Evolutionary conservation across 208 protist genomes (phyloP).

Genomic region (Angomonas ambiguus): DNA sequence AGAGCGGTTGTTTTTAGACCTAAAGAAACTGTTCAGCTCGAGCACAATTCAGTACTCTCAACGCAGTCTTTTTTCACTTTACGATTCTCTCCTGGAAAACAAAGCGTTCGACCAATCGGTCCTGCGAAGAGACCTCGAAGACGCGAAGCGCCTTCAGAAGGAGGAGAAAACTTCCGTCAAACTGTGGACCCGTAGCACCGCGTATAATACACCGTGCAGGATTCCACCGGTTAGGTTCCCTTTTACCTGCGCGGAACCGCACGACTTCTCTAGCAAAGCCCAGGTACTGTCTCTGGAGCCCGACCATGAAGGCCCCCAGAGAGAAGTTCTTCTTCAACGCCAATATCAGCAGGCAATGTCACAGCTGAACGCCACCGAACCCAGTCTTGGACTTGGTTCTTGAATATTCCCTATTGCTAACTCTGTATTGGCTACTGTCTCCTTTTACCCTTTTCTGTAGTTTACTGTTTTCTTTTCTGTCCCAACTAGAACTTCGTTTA

Average conservation of each 20-base stretch:
- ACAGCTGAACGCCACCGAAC: neutral
- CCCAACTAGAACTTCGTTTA: neutral
- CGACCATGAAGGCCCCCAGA: neutral
- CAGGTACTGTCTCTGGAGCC: constrained; percentile 17
- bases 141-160: constrained; percentile 15
- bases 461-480: neutral
- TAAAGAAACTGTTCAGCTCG: neutral
- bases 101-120: constrained; percentile 21
- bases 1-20: constrained; percentile 3
- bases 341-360: neutral
- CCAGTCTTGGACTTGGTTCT: neutral
- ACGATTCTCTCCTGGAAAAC: constrained; percentile 12
- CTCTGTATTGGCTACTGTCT: neutral
- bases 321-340: neutral
- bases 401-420: neutral
- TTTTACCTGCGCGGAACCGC: constrained; percentile 3
- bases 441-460: neutral
- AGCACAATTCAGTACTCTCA: neutral
- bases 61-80: neutral
- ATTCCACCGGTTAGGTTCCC: constrained; percentile 33
- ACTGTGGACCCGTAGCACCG: constrained; percentile 30
- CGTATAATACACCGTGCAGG: constrained; percentile 29
- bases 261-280: constrained; percentile 14
- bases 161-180: constrained; percentile 24
- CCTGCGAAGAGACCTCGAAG: constrained; percentile 14